These are phyloP conservation scores for Gaultheria prostrata DNA, from an alignment of 148 eudicot genomes.

Conservation along the genomic window DNA sequence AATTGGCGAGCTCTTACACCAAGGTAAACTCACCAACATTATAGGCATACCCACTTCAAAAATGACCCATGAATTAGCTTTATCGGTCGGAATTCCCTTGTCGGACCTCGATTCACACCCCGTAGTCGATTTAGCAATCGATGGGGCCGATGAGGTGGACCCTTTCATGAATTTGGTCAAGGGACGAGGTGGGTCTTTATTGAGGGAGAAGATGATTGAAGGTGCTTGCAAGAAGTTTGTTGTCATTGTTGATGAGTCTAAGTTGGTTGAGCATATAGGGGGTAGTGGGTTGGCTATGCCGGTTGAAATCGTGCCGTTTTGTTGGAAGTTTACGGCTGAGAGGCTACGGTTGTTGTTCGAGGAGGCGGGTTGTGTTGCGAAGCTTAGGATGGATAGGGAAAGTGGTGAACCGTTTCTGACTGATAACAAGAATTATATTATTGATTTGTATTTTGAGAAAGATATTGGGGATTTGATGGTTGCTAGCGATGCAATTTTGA, in stretches of 20 bases:
- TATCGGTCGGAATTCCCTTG: slow-evolving; percentile 59
- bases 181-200: slow-evolving; percentile 74
- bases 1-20: slow-evolving; percentile 58
- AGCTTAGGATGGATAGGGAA: slow-evolving; percentile 46
- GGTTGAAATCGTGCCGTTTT: slow-evolving; percentile 78
- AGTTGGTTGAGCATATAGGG: slow-evolving; percentile 66
- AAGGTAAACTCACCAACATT: slow-evolving; percentile 60
- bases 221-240: slow-evolving; percentile 71
- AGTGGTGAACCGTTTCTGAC: slow-evolving; percentile 55
- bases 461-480: slow-evolving; percentile 72
- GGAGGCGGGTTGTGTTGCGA: slow-evolving; percentile 58
- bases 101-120: slow-evolving; percentile 73
- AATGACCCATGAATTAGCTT: slow-evolving; percentile 66
- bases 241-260: slow-evolving; percentile 76
- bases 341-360: slow-evolving; percentile 52
- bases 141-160: slow-evolving; percentile 92
- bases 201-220: slow-evolving; percentile 86
- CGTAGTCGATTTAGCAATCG: slow-evolving; percentile 75
- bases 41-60: slow-evolving; percentile 78
- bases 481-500: slow-evolving; percentile 68
- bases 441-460: slow-evolving; percentile 72
- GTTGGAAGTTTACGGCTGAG: slow-evolving; percentile 65
- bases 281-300: slow-evolving; percentile 90
- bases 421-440: slow-evolving; percentile 74
- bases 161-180: slow-evolving; percentile 71